Base-by-base conservation (phyloP, 345 rosid genomes). In the Cochlearia excelsa region DNA sequence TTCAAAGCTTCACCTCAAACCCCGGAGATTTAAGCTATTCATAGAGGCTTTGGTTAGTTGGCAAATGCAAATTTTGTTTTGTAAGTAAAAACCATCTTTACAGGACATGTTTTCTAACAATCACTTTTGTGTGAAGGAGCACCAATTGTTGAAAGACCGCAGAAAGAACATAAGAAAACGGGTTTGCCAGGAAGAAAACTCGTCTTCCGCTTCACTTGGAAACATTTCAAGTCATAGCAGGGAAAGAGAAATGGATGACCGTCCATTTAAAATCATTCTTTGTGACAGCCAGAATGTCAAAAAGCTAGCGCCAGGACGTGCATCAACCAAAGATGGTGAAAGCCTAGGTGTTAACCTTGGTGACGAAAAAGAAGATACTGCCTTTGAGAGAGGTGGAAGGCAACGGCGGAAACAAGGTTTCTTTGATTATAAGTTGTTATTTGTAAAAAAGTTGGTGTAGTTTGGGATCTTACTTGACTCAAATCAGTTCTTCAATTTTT, bases 1-100 rank as follows among this genome's bases (percentile, higher is more conserved):
- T 68, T 94, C 99, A 66, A 94, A 94, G 78, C 97, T 94, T 80
- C 99, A 90, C 74, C 73, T 87, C 59, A 94, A 87, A 79, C 99
- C 97, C 1, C 84, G 99, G 62, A 82, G 97, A 75, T 90, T 87
- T 68, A 94, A 94, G 80, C 73, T 87, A 66, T 94, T 94, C 75
- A 46, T 90, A 69, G 99, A 94, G 73, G 90, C 97, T 57, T 78
- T 94, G 97, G 99, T 94, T 61, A 84, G 97, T 81, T 65, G 57
- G 49, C 45, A 38, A 16, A 67, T 39, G 65, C 40, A 59, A 30
- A 5, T 51, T 54, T 63, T 44, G 40, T 43, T 70, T 39, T 7
- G 23, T 16, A 16, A 52, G 39, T 43, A 50, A n/a, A 47, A 29
- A 59, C 33, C 54, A 54, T 69, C 47, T 58, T 51, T 30, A 56